Conservation (phyloP, 2,329 filamentous ascomycete species). For the Clarireedia sp. region DNA sequence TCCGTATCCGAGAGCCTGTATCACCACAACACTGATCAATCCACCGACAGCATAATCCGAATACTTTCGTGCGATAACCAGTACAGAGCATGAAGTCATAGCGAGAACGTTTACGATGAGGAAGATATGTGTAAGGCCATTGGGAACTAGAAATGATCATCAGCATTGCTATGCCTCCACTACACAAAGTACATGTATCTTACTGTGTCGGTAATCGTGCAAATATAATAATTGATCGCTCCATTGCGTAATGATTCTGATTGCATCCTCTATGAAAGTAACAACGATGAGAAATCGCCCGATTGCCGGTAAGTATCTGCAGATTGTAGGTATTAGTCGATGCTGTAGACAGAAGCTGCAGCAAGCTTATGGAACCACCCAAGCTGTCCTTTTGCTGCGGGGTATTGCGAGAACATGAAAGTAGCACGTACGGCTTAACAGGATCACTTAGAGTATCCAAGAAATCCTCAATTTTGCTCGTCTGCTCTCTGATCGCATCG, state of each 20-base stretch:
- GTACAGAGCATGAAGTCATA: slow-evolving; percentile 72
- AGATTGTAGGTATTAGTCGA: slow-evolving; percentile 17
- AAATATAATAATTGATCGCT: slow-evolving; percentile 88
- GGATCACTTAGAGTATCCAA: slow-evolving; percentile 83
- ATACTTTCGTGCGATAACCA: slow-evolving; percentile 88
- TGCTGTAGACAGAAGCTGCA: neutral
- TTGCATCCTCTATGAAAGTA: slow-evolving; percentile 92
- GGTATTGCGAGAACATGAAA: slow-evolving; percentile 6
- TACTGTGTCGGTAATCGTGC: slow-evolving; percentile 88
- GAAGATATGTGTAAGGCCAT: slow-evolving; percentile 85
- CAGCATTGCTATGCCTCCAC: slow-evolving; percentile 7
- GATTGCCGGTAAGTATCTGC: slow-evolving; percentile 85
- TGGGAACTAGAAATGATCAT: slow-evolving; percentile 56
- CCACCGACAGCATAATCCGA: slow-evolving; percentile 88
- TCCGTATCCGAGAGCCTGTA: slow-evolving; percentile 92
- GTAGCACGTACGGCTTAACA: slow-evolving; percentile 74
- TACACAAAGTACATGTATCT: slow-evolving; percentile 4
- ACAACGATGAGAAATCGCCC: slow-evolving; percentile 97
- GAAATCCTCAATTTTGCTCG: slow-evolving; percentile 95
- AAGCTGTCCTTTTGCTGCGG: slow-evolving; percentile 8
- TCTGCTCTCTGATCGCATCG: slow-evolving; percentile 86
- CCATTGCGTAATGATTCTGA: slow-evolving; percentile 98
- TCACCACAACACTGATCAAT: slow-evolving; percentile 82
- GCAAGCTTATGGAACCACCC: neutral
- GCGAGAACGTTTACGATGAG: slow-evolving; percentile 81